Conservation (phyloP, 768 basidiomycete species). For the Lactarius trivialis region DNA sequence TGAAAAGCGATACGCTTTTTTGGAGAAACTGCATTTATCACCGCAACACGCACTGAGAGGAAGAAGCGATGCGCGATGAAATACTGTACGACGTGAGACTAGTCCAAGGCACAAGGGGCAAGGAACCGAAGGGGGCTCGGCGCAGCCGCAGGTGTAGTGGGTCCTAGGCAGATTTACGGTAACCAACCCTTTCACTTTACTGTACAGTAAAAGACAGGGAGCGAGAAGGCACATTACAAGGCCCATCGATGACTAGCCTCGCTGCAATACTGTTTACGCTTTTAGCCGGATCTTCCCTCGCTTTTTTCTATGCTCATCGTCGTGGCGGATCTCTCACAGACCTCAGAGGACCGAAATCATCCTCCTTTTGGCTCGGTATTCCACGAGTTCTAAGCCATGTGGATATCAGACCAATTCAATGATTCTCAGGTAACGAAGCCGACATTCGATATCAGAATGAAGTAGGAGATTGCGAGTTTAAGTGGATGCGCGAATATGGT, state of each 20-base stretch:
- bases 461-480: conserved; percentile 23
- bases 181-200: no score
- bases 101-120: no score
- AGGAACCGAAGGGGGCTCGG: no score
- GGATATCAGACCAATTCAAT: not conserved
- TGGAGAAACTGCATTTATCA: no score
- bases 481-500: conserved; percentile 24
- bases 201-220: no score
- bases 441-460: conserved; percentile 4
- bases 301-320: not conserved
- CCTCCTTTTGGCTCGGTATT: not conserved
- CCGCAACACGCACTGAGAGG: no score
- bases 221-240: not conserved
- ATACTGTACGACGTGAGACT: no score
- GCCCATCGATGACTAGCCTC: not conserved
- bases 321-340: not conserved
- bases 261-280: not conserved
- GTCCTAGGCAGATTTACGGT: no score
- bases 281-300: not conserved
- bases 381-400: not conserved
- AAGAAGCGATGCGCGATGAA: no score
- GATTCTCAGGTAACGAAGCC: not conserved
- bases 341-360: not conserved
- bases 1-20: no score
- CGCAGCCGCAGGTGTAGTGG: no score